These are phyloP conservation scores for Mucor plumbeus DNA, from an alignment of 371 early-diverging fungal genomes.

Conservation along the genomic window DNA sequence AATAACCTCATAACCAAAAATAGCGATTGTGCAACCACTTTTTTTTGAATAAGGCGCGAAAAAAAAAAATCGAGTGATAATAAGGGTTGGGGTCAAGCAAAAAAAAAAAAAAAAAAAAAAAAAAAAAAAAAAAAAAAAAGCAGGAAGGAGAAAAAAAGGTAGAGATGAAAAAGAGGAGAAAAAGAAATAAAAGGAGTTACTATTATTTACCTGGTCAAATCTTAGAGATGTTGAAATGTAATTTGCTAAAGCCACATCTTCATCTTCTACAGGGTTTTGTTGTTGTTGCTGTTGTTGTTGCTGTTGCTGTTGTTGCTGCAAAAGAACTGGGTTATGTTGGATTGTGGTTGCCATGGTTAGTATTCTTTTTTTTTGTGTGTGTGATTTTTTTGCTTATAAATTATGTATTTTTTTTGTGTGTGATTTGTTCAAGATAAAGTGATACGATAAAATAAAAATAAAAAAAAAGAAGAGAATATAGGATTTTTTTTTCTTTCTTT, in stretches of 20 bases:
- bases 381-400: background rate
- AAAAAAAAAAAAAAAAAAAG: constrained; percentile 7
- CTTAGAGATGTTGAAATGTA: constrained; percentile 26
- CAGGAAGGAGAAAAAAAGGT: background rate
- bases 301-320: constrained; percentile 12
- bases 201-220: constrained; percentile 31
- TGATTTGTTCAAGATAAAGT: background rate
- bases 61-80: constrained; percentile 8
- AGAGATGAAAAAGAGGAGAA: background rate
- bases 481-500: background rate
- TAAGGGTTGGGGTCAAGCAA: constrained; percentile 8
- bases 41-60: constrained; percentile 17
- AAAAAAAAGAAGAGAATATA: background rate
- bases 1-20: constrained; percentile 34
- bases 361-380: background rate
- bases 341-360: constrained; percentile 22
- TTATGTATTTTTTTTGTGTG: constrained; percentile 2
- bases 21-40: constrained; percentile 24
- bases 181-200: background rate
- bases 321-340: constrained; percentile 24
- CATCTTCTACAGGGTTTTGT: constrained; percentile 20
- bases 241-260: constrained; percentile 34
- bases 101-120: constrained; percentile 8
- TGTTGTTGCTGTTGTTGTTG: constrained; percentile 3
- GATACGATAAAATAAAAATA: background rate